Evolutionary conservation across 2,329 filamentous ascomycete genomes (phyloP).

Genomic region (Colletotrichum orchidophilum): DNA sequence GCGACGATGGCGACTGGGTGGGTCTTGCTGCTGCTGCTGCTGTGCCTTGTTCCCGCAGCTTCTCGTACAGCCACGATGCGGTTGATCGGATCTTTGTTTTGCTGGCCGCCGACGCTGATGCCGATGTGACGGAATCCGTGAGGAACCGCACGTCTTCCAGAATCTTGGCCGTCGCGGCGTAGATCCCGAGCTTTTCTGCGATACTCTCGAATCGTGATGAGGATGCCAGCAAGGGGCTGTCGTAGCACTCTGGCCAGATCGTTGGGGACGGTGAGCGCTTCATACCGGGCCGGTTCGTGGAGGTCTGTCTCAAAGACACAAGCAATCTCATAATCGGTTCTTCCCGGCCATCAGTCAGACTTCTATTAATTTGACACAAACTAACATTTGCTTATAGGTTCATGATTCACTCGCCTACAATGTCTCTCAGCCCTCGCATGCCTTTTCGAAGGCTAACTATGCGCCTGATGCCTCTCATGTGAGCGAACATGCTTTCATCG

Average conservation of each 20-base stretch:
- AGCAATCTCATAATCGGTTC: constrained; percentile 44
- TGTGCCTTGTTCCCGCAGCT: constrained; percentile 21
- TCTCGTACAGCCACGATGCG: constrained; percentile 37
- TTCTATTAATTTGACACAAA: background rate
- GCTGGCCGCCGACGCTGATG: background rate
- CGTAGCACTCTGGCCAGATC: constrained; percentile 36
- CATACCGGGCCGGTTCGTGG: constrained; percentile 31
- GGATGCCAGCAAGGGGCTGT: constrained; percentile 39
- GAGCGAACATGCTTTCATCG: constrained; percentile 42
- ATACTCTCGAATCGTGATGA: constrained; percentile 33
- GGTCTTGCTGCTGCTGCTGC: background rate
- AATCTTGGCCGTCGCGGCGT: constrained; percentile 35
- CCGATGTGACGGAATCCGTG: constrained; percentile 36
- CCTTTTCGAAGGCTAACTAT: constrained; percentile 41
- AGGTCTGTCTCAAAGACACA: constrained; percentile 42
- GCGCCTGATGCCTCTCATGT: constrained; percentile 43
- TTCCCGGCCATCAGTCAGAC: constrained; percentile 5
- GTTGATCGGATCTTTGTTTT: constrained; percentile 36
- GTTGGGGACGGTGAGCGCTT: constrained; percentile 29
- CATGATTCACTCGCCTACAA: constrained; percentile 36
- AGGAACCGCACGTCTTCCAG: constrained; percentile 43
- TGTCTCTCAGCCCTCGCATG: constrained; percentile 38
- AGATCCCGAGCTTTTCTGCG: constrained; percentile 29
- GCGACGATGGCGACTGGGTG: background rate
- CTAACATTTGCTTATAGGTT: constrained; percentile 19